Percentiles rank a stretch among this genome's conserved stretches.
Conservation (phyloP, 202 grass and related monocot species). For the Cymbopogon flexuosus region DNA sequence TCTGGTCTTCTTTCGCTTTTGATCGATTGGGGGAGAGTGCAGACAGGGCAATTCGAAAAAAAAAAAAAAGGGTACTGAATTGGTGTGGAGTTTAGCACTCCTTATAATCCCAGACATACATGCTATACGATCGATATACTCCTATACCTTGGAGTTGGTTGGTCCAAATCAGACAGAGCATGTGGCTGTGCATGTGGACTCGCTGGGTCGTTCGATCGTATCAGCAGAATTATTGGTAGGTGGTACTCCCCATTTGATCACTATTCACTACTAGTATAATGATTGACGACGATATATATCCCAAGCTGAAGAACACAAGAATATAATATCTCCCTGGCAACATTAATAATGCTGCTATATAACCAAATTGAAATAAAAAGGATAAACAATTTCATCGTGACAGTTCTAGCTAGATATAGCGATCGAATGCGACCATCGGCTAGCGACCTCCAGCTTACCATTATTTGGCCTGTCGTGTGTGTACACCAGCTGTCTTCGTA, state of each 20-base stretch:
- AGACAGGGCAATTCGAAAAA: neutral
- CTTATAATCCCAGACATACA: neutral
- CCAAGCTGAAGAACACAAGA: neutral
- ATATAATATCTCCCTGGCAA: conserved; percentile 2
- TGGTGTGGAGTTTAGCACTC: no score
- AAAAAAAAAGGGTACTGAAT: no score
- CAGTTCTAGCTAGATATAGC: neutral
- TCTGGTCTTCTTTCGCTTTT: neutral
- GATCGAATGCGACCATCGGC: neutral
- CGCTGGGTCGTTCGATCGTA: neutral
- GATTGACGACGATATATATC: neutral
- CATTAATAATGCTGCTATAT: neutral
- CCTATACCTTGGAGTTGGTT: neutral
- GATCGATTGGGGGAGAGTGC: neutral
- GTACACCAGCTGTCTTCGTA: neutral
- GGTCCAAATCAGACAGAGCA: conserved; percentile 22
- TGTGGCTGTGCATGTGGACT: conserved; percentile 34
- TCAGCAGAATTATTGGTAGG: conserved; percentile 33
- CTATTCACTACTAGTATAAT: neutral
- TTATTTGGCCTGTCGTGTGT: neutral
- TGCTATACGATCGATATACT: neutral
- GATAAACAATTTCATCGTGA: neutral
- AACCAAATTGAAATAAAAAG: neutral
- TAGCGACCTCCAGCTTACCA: neutral
- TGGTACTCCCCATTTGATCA: conserved; percentile 1